phyloP scores from a whole-genome alignment of 2,329 filamentous ascomycete species.

The Fusarium sulawesiense region DNA sequence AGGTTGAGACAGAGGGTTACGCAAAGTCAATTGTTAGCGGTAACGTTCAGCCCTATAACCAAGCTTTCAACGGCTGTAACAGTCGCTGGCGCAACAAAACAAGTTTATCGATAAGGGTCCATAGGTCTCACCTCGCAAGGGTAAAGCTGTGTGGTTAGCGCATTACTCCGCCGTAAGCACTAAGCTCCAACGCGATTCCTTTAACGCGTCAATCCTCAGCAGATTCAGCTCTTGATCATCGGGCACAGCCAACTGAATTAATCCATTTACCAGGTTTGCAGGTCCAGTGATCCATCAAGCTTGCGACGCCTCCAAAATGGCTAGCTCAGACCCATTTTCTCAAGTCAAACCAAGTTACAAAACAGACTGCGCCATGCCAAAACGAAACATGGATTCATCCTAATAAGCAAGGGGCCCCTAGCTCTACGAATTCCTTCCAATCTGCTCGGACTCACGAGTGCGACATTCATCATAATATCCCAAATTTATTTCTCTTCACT shows the following conservation, averaged over 20 bases:
- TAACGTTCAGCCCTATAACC: not conserved
- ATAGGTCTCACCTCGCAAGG: not conserved
- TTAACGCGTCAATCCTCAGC: not conserved
- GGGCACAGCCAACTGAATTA: not conserved
- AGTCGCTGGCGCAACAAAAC: not conserved
- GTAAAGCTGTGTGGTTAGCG: not conserved
- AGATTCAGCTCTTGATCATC: not conserved
- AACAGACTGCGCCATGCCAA: not conserved
- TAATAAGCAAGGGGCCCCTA: not conserved
- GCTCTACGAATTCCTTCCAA: not conserved
- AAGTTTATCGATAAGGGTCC: constrained; percentile 6
- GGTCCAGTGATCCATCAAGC: not conserved
- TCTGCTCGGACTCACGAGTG: constrained; percentile 4
- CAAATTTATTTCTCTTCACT: not conserved
- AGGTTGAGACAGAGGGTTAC: not conserved
- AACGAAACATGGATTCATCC: not conserved
- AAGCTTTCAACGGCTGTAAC: not conserved
- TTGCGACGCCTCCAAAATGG: not conserved
- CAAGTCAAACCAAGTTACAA: not conserved
- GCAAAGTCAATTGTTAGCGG: not conserved
- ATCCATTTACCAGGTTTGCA: not conserved
- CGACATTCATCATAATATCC: not conserved
- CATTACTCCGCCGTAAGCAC: constrained; percentile 12
- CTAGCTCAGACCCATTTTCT: not conserved
- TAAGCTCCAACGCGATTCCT: constrained; percentile 2